phyloP scores from a whole-genome alignment of 139 green algal genomes.

The Tetratostichococcus sp. region DNA sequence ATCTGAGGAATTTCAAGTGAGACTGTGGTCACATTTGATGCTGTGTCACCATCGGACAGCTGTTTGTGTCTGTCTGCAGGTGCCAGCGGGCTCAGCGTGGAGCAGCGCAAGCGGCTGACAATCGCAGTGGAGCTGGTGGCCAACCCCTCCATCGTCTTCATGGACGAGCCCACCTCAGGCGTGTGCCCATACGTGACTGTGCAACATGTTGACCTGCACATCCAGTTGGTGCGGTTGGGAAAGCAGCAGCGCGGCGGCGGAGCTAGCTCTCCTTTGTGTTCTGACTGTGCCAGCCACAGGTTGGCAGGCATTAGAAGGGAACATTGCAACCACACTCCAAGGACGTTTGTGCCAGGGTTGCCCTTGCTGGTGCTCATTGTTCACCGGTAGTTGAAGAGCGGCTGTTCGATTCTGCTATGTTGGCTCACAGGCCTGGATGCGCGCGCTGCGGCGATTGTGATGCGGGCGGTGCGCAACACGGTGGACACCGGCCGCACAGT shows the following conservation, averaged over 20 bases:
- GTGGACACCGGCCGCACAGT: conserved; percentile 74
- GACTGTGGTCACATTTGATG: background rate
- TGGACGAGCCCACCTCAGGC: conserved; percentile 38
- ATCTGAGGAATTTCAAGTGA: background rate
- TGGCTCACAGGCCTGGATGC: conserved; percentile 69
- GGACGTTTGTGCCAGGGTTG: no score
- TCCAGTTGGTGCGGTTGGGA: background rate
- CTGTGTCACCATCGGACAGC: background rate
- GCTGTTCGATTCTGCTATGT: no score
- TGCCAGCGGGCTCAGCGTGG: conserved; percentile 34
- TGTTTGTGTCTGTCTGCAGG: conserved; percentile 5
- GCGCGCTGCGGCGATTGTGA: conserved; percentile 79
- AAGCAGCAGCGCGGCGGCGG: background rate
- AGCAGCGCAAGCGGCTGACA: conserved; percentile 57
- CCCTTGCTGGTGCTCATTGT: no score
- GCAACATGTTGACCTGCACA: background rate
- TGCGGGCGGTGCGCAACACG: conserved; percentile 78
- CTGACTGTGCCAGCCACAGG: no score
- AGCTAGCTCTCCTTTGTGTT: background rate
- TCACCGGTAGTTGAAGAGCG: no score
- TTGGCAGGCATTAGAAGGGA: no score
- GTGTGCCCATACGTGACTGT: background rate
- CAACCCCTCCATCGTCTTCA: conserved; percentile 50
- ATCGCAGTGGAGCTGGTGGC: conserved; percentile 54
- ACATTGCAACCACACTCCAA: background rate